phyloP scores from a whole-genome alignment of 352 stramenopile species.

The Globisporangium cylindrosporum region DNA sequence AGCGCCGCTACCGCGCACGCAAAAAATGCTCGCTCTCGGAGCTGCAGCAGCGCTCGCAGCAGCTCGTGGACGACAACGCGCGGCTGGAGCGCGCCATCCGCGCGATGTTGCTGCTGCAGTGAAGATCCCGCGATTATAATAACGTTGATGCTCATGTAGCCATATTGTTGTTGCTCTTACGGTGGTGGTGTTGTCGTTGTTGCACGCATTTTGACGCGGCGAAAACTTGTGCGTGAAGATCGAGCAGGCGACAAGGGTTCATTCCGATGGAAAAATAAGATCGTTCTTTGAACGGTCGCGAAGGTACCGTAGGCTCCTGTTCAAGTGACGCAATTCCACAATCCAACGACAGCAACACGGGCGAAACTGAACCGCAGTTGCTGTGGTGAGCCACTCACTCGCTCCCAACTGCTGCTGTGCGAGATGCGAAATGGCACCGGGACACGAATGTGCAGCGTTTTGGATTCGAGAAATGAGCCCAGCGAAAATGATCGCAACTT shows the following conservation, averaged over 20 bases:
- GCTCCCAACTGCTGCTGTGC: too few relatives aligned
- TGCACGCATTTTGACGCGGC: background rate
- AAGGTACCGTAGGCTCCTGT: background rate
- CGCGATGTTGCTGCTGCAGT: background rate
- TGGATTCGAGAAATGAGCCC: background rate
- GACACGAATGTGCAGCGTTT: background rate
- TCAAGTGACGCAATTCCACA: slow-evolving; percentile 1
- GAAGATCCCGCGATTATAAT: background rate
- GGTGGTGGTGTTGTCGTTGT: background rate
- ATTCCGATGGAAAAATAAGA: slow-evolving; percentile 3
- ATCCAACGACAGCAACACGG: slow-evolving; percentile 9
- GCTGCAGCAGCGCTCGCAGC: slow-evolving; percentile 18
- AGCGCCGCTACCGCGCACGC: slow-evolving; percentile 45
- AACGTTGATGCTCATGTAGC: background rate
- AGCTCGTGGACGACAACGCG: slow-evolving; percentile 7
- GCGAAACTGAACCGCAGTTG: slow-evolving; percentile 3
- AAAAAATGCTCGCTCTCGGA: slow-evolving; percentile 36
- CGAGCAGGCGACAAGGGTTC: background rate
- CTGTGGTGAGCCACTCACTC: background rate
- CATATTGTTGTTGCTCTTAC: background rate
- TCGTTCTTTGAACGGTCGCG: slow-evolving; percentile 16
- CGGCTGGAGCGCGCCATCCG: slow-evolving; percentile 10
- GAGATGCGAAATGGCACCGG: slow-evolving; percentile 2
- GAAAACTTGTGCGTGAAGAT: background rate
- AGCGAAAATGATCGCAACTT: background rate